These are phyloP conservation scores for Fusarium sp. DNA, from an alignment of 2,329 filamentous ascomycete genomes.

Conservation along the genomic window DNA sequence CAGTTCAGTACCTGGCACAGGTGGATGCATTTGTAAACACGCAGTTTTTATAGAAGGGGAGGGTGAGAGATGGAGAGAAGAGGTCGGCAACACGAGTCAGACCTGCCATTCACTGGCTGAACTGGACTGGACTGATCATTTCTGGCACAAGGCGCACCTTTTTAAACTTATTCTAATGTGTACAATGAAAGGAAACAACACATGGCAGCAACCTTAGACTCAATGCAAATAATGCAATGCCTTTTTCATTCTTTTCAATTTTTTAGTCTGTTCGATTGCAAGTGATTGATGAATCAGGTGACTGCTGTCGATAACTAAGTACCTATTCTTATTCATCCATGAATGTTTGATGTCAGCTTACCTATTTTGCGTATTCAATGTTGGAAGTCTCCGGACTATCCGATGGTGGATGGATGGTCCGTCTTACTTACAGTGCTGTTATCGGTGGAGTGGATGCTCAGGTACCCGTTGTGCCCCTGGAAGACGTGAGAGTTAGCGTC, in stretches of 20 bases:
- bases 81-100: conserved; percentile 28
- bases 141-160: conserved; percentile 36
- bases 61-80: conserved; percentile 2
- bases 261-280: no score
- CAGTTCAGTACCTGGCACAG: conserved; percentile 19
- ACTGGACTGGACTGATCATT: conserved; percentile 40
- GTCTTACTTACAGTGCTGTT: conserved; percentile 2
- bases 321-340: not conserved
- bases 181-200: conserved; percentile 45
- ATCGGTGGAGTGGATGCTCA: not conserved
- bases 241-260: conserved; percentile 6
- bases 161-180: conserved; percentile 44
- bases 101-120: conserved; percentile 39
- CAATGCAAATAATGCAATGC: conserved; percentile 41
- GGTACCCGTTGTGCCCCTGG: conserved; percentile 32
- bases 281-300: no score
- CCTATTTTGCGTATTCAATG: conserved; percentile 19
- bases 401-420: conserved; percentile 21
- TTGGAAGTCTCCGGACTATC: conserved; percentile 18
- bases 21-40: conserved; percentile 19
- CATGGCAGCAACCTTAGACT: conserved; percentile 42
- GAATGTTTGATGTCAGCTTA: not conserved
- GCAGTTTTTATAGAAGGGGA: conserved; percentile 30
- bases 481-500: not conserved
- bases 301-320: not conserved